Base-by-base conservation (phyloP, 441 rosid genomes). In the Gossypium gossypioides region DNA sequence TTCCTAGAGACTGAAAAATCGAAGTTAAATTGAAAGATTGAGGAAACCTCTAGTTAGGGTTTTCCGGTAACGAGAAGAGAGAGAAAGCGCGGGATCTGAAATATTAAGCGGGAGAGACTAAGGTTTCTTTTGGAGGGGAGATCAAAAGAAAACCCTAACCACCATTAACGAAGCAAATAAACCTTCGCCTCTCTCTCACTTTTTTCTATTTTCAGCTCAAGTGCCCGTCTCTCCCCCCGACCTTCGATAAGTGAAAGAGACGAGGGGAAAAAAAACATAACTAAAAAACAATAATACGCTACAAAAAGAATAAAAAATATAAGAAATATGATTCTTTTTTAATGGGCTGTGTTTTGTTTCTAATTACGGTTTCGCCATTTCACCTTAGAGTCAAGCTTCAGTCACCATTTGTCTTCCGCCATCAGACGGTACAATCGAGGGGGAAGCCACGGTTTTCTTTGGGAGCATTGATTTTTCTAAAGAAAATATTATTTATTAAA, bases 121-220 rank as follows among this genome's bases (percentile, higher is more conserved):
- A 77, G 76, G 75, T 77, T 72, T 72, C 44, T 66, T 65, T 25
- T 1, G 25, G 55, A 16, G 54, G 68, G 24, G 60, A 75, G 76
- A 85, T 81, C 86, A 87, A 75, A 68, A 25, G 82, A 40, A 79
- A 88, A 81, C 89, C 89, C 92, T 84, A 88, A 86, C 84, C 80
- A 79, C 86, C 88, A 79, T 85, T 74, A 73, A 82, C 79, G 73
- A 22, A 22, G 80, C 37, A 82, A 61, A 74, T 29, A 58, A 77
- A 76, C 74, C 81, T 82, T 71, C 81, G 80, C 73, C 76, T 73
- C 77, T 75, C 79, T 58, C 74, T 50, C 65, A 10, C 8, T 10
- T 65, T 48, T 40, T 50, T 54, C 73, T 65, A 66, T 73, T 79
- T 83, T 84, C 81, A 63, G 78, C 54, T 78, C 82, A 72, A 78